phyloP scores from a whole-genome alignment of 2,329 filamentous ascomycete genomes.

The Claviceps maximensis region DNA sequence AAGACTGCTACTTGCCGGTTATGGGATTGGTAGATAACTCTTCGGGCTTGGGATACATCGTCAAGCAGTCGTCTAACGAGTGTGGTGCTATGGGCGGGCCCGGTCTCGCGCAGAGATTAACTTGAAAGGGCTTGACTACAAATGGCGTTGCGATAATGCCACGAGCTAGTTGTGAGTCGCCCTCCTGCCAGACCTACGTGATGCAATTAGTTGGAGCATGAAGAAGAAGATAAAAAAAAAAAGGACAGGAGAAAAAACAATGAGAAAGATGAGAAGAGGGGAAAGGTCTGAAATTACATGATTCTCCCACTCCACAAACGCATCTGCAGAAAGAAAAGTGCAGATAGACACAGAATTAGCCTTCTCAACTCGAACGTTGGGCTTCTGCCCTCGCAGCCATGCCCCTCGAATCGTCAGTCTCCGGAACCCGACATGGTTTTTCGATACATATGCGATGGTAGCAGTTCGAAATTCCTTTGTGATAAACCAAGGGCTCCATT shows the following conservation, averaged over 20 bases:
- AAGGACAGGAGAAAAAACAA: too few species aligned
- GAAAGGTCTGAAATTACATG: conserved; percentile 20
- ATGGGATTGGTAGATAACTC: conserved; percentile 20
- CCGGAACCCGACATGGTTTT: conserved; percentile 42
- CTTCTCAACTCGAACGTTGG: conserved; percentile 25
- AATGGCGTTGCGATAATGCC: conserved; percentile 41
- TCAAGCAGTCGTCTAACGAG: conserved; percentile 29
- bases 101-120: conserved; percentile 24
- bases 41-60: conserved; percentile 27
- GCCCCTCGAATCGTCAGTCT: conserved; percentile 27
- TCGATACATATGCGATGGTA: conserved; percentile 36
- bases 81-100: conserved; percentile 20
- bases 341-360: conserved; percentile 35
- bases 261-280: background rate
- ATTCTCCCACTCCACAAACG: conserved; percentile 44
- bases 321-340: conserved; percentile 34
- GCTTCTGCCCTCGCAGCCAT: conserved; percentile 22
- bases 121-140: conserved; percentile 35
- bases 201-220: background rate
- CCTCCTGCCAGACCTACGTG: conserved; percentile 29
- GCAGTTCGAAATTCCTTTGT: conserved; percentile 22
- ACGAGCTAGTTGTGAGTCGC: conserved; percentile 28
- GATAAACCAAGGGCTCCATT: conserved; percentile 40
- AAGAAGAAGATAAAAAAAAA: too few species aligned
- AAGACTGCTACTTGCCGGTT: conserved; percentile 5